A percentile compares a stretch with the other conserved stretches of the same genome.
phyloP scores from a whole-genome alignment of 2,329 filamentous ascomycete genomes.

The Cordyceps tenuipes region DNA sequence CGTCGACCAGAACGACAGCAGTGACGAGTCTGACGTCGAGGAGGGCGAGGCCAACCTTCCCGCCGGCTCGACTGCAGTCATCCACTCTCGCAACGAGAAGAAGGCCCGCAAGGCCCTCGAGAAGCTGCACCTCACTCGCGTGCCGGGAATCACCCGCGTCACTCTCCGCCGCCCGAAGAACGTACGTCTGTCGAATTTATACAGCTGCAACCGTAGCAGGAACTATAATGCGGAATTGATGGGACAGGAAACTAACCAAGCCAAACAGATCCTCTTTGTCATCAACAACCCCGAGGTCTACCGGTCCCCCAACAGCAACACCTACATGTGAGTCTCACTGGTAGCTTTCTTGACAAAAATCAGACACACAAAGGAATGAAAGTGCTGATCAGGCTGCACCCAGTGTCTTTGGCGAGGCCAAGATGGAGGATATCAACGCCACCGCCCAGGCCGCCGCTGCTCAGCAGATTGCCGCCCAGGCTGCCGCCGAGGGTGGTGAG shows the following conservation, averaged over 20 bases:
- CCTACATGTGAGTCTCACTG: constrained; percentile 76
- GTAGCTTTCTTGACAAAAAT: background rate
- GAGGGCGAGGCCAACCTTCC: constrained; percentile 70
- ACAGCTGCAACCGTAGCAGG: background rate
- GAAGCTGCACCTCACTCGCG: constrained; percentile 94
- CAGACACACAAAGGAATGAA: background rate
- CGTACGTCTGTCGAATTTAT: constrained; percentile 51
- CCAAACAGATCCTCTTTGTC: constrained; percentile 84
- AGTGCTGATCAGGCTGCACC: background rate
- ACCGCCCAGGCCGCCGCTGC: constrained; percentile 93
- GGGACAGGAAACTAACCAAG: background rate
- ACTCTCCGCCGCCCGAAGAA: constrained; percentile 98
- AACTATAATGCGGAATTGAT: background rate
- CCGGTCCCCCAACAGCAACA: constrained; percentile 98
- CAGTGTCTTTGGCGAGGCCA: constrained; percentile 98
- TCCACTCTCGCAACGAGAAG: constrained; percentile 99
- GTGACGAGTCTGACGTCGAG: constrained; percentile 70
- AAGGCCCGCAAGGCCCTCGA: constrained; percentile 99
- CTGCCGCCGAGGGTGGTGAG: constrained; percentile 55
- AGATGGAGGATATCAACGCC: constrained; percentile 99
- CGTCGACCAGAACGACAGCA: constrained; percentile 65
- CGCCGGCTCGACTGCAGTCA: constrained; percentile 77
- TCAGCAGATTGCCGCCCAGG: constrained; percentile 81
- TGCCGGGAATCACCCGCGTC: constrained; percentile 95
- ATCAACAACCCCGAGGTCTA: constrained; percentile 99